A percentile compares a stretch with the other conserved stretches of the same genome.
Conservation (phyloP, 129 eudicot genomes). For the carrot (Daucus carota) region DH1_v3.0 NC_030384.2:33633001-33633500, state of each 20-base stretch:
- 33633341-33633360: not conserved
- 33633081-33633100: not conserved
- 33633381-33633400: conserved; percentile 83
- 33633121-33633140: not conserved
- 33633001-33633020: not conserved
- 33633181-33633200: conserved; percentile 51
- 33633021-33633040: too few species aligned
- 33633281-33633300: conserved; percentile 26
- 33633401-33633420: conserved; percentile 97
- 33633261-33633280: conserved; percentile 97
- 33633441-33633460: conserved; percentile 71
- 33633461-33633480: conserved; percentile 91
- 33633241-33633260: conserved; percentile 87
- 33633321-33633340: not conserved
- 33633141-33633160: not conserved
- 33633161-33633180: not conserved
- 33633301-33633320: not conserved
- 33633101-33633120: not conserved
- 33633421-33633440: conserved; percentile 92
- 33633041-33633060: too few species aligned
- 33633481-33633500: conserved; percentile 97
- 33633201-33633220: conserved; percentile 60
- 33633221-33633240: conserved; percentile 74
- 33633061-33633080: not conserved
- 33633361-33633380: not conserved